Evolutionary conservation across 805 yeast genomes (phyloP), one percentile per base, ranked within the genome.

Genomic region (Teunomyces barrocoloradensis): DNA sequence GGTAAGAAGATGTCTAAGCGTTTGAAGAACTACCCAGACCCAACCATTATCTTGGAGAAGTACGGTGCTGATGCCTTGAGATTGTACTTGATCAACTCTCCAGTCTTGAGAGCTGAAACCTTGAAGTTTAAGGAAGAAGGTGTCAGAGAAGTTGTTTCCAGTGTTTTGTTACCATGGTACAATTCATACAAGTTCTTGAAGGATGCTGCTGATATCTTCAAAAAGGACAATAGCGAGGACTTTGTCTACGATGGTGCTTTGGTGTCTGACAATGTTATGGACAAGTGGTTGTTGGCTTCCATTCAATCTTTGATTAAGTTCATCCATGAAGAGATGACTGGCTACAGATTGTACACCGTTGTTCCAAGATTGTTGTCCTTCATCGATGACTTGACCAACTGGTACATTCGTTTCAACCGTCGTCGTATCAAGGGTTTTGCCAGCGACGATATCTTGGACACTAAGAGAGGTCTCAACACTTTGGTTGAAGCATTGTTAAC

Each of bases 1-100:
- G 99, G 99, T 71, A 94, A 91, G 76, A 94, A 94, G 78, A 94
- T 94, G 99, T 94, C 99, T 38, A 94, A 94, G 78, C 85, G 98
- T 62, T 82, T 94, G 65, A 91, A 94, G 78, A 94, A 94, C 72
- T 94, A 94, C 69, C 99, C 99, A 53, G 97, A 94, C 73, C 98
- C 99, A 55, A 78, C 73, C 54, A 69, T 81, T 54, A 85, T 94
- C 51, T 78, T 94, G 64, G 79, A 87, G 55, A 84, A 83, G 65
- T 91, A 89, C 63, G 99, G 99, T 77, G 96, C 99, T 39, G 99
- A 94, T 75, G 97, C 99, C 25, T 78, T 94, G 63, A 86, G 99
- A 72, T 77, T 94, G 63, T 94, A 94, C 67, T 80, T 94, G 73
- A 94, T 94, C 73, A 94, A 92, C 73, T 94, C 99, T 3, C 99